Base-by-base conservation (phyloP, 345 rosid genomes). In the Populus davidiana region DNA sequence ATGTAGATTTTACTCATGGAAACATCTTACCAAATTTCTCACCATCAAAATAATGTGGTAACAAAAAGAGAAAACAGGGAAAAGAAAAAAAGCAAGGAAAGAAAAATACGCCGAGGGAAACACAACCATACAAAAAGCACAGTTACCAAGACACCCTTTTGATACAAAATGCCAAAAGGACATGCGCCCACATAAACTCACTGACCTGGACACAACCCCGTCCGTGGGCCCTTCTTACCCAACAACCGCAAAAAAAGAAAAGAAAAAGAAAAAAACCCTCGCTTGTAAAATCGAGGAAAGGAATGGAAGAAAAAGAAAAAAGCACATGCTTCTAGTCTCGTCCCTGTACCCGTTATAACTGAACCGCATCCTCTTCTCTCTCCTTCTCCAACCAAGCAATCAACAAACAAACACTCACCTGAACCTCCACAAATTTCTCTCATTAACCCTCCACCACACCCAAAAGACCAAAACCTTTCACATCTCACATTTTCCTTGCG, bases 141-240 rank as follows among this genome's bases (percentile, higher is more conserved):
- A 52, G 1, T 52, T 6, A 52, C 59, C 0, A 1, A 14, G 6
- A 14, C 50, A 52, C 9, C 9, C 9, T 52, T 52, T 6, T 3
- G 27, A n/a, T n/a, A 9, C 6, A 39, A 36, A 39, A 39, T 10
- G 47, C 41, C 69, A 33, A 65, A 8, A 14, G 10, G 0, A 5
- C 64, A 31, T 47, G 74, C 71, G 61, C 77, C 74, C 82, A 63
- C 78, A 11, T 2, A 2, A 27, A 49, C 11, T 17, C 16, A n/a
- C 80, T 69, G 81, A 66, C 81, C 62, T 61, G 76, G 76, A 69
- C 61, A 31, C 61, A 64, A 74, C 68, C 12, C 1, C 41, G 2
- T 10, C 10, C 1, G 81, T 67, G 85, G 84, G 73, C 41, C 84
- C 79, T 4, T 14, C 64, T 73, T 8, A 73, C 74, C 81, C 21